phyloP scores from a whole-genome alignment of 2,329 filamentous ascomycete genomes.

The Cladophialophora immunda region DNA sequence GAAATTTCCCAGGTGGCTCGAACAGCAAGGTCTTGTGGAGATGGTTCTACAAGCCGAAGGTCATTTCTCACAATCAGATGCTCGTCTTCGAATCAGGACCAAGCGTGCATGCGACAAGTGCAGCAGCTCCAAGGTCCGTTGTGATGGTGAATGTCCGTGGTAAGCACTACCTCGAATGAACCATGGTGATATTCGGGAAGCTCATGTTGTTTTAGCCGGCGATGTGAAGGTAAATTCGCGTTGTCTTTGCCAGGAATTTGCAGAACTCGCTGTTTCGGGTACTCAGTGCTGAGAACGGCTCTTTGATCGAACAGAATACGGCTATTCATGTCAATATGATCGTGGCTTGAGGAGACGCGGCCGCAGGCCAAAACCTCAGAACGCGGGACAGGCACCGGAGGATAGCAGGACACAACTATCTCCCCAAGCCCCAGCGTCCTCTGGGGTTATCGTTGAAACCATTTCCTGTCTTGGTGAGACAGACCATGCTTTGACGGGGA shows the following conservation, averaged over 20 bases:
- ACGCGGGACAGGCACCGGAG: background rate
- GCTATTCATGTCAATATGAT: constrained; percentile 39
- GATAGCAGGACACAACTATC: background rate
- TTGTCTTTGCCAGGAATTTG: background rate
- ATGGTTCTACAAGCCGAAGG: background rate
- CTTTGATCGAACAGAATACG: constrained; percentile 23
- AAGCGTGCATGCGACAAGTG: constrained; percentile 50
- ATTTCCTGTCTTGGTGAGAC: background rate
- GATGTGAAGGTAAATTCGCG: constrained; percentile 38
- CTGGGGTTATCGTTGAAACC: background rate
- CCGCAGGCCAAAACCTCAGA: constrained; percentile 26
- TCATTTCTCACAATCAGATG: background rate
- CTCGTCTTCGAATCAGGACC: constrained; percentile 25
- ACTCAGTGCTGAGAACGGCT: constrained; percentile 6
- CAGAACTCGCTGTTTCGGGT: background rate
- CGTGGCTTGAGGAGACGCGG: constrained; percentile 42
- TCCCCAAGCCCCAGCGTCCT: background rate
- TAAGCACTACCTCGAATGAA: constrained; percentile 41
- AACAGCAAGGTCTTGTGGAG: background rate
- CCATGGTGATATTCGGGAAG: constrained; percentile 1
- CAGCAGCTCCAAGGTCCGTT: constrained; percentile 53
- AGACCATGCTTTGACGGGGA: background rate
- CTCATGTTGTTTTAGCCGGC: constrained; percentile 34
- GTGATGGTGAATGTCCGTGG: constrained; percentile 54
- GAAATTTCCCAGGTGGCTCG: background rate